phyloP scores from a whole-genome alignment of 805 yeast species.

The Saccharomycopsis synnaedendra region DNA sequence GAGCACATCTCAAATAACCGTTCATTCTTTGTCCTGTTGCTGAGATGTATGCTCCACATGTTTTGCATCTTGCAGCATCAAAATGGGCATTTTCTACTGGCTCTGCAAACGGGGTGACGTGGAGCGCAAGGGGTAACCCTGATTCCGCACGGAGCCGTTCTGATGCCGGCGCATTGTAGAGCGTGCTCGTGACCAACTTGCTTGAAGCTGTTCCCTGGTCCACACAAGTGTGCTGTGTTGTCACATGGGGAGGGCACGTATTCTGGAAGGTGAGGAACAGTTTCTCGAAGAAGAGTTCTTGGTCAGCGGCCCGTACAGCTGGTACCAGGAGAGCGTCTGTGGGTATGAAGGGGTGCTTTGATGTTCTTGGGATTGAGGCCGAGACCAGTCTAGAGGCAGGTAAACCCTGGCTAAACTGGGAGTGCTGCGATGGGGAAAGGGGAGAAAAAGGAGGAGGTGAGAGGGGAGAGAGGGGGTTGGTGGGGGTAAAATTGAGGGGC shows the following conservation, averaged over 20 bases:
- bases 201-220: slow-evolving; percentile 88
- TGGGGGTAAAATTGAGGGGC: too few species aligned
- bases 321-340: slow-evolving; percentile 17
- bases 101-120: slow-evolving; percentile 78
- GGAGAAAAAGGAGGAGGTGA: too few species aligned
- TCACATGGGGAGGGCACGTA: slow-evolving; percentile 75
- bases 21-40: slow-evolving; percentile 41
- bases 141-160: slow-evolving; percentile 60
- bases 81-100: slow-evolving; percentile 60
- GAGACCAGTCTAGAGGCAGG: too few species aligned
- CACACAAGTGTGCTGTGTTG: slow-evolving; percentile 51
- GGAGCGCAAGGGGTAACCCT: slow-evolving; percentile 69
- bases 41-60: slow-evolving; percentile 86
- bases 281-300: slow-evolving; percentile 26
- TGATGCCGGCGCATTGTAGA: slow-evolving; percentile 73
- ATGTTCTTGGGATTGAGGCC: too few species aligned
- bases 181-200: slow-evolving; percentile 60
- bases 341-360: too few species aligned
- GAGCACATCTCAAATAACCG: too few species aligned
- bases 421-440: too few species aligned
- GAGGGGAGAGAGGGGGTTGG: too few species aligned
- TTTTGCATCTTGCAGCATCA: slow-evolving; percentile 60
- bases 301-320: slow-evolving; percentile 25
- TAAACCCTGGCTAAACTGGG: too few species aligned
- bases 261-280: slow-evolving; percentile 64